Evolutionary conservation across 768 basidiomycete genomes (phyloP).

Genomic region (Serendipita sp.): DNA sequence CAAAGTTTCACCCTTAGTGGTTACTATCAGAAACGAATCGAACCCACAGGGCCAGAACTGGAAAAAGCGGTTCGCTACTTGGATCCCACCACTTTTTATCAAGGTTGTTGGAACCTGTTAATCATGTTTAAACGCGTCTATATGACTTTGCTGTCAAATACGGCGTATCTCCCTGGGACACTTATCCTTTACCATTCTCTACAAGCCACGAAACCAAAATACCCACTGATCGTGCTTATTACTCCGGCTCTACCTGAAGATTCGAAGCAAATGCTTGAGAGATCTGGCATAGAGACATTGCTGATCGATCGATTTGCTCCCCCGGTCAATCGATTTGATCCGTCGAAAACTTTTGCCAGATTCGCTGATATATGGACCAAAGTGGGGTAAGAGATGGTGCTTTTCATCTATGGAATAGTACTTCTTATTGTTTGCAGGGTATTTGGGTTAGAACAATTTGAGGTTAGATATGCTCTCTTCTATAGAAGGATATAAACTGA

Average conservation of each 20-base stretch:
- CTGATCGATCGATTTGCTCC: slow-evolving; percentile 50
- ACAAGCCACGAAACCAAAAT: slow-evolving; percentile 37
- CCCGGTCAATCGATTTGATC: slow-evolving; percentile 23
- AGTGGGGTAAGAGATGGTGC: slow-evolving; percentile 14
- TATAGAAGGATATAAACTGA: background rate
- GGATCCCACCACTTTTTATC: no score
- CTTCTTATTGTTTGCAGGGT: background rate
- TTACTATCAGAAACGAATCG: no score
- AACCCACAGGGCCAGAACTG: no score
- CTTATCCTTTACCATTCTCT: slow-evolving; percentile 46
- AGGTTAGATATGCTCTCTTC: background rate
- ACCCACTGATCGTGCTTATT: slow-evolving; percentile 68
- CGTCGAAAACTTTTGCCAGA: slow-evolving; percentile 25
- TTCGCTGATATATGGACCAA: slow-evolving; percentile 57
- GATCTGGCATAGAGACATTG: slow-evolving; percentile 35
- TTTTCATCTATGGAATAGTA: background rate
- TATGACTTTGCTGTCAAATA: slow-evolving; percentile 62
- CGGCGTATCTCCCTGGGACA: slow-evolving; percentile 40
- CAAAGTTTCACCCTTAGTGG: no score
- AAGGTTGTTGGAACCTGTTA: no score
- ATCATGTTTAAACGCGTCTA: slow-evolving; percentile 30
- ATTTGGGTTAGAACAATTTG: slow-evolving; percentile 2
- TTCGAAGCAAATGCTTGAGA: slow-evolving; percentile 34
- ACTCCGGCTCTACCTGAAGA: slow-evolving; percentile 40
- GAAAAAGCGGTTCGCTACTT: no score